Percentiles rank a stretch among this genome's conserved stretches.
These are phyloP conservation scores for Emergomyces africanus DNA, from an alignment of 2,329 filamentous ascomycete species.

Conservation along the genomic window DNA sequence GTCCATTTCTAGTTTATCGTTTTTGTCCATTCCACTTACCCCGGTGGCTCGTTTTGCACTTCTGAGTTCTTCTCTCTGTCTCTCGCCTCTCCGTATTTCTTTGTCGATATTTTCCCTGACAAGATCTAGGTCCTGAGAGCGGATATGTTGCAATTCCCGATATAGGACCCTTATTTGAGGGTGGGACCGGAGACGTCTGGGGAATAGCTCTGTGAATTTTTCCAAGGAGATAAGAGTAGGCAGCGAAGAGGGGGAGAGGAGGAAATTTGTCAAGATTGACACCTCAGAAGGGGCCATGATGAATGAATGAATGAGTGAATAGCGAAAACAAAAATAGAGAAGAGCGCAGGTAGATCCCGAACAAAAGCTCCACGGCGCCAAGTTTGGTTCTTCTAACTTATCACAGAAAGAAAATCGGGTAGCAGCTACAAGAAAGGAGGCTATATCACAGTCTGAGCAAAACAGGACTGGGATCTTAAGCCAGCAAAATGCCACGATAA, in stretches of 20 bases:
- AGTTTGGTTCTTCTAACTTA: not conserved
- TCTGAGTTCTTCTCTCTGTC: slow-evolving; percentile 26
- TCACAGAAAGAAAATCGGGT: not conserved
- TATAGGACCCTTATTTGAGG: slow-evolving; percentile 61
- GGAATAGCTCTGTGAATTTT: slow-evolving; percentile 67
- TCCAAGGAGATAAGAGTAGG: slow-evolving; percentile 59
- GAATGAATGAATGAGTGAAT: slow-evolving; percentile 9
- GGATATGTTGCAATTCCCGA: slow-evolving; percentile 63
- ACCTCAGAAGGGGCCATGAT: slow-evolving; percentile 62
- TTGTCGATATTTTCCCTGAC: slow-evolving; percentile 44
- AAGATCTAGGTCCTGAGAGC: slow-evolving; percentile 53
- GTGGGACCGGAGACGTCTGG: slow-evolving; percentile 50
- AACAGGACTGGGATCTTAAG: not conserved
- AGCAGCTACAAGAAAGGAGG: not conserved
- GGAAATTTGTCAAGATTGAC: slow-evolving; percentile 62
- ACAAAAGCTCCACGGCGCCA: not conserved
- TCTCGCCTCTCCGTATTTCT: slow-evolving; percentile 24
- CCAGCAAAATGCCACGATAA: not conserved
- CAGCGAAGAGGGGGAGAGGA: slow-evolving; percentile 62
- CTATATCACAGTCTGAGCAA: too few species aligned
- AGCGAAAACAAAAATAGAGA: not conserved
- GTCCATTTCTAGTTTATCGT: slow-evolving; percentile 28
- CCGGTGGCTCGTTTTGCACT: slow-evolving; percentile 20
- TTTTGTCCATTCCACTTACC: slow-evolving; percentile 20
- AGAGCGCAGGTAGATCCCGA: not conserved